These are phyloP conservation scores for Tylopilus sp. DNA, from an alignment of 768 basidiomycete genomes.

Conservation along the genomic window DNA sequence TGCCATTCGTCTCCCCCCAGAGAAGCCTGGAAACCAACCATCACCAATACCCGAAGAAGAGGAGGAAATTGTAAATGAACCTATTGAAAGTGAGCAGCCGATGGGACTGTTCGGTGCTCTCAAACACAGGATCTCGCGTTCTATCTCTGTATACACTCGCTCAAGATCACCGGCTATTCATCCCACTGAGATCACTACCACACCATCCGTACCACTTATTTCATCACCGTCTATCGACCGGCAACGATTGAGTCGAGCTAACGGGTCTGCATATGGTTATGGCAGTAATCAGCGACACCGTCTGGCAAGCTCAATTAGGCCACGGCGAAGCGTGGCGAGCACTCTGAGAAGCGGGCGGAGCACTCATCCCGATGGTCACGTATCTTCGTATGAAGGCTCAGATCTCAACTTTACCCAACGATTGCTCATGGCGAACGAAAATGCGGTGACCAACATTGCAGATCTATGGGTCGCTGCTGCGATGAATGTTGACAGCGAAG, in stretches of 20 bases:
- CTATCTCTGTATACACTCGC: constrained; percentile 59
- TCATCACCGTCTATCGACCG: constrained; percentile 40
- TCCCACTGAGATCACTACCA: constrained; percentile 28
- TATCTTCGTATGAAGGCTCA: constrained; percentile 39
- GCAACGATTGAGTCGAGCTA: constrained; percentile 51
- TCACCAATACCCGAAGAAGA: constrained; percentile 69
- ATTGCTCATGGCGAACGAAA: constrained; percentile 89
- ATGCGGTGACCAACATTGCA: constrained; percentile 90
- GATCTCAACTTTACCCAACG: constrained; percentile 88
- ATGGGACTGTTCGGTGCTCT: constrained; percentile 38
- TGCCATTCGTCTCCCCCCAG: constrained; percentile 75
- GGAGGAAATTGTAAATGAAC: constrained; percentile 47
- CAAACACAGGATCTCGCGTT: constrained; percentile 48
- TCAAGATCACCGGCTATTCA: constrained; percentile 45
- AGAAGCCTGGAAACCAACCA: constrained; percentile 54
- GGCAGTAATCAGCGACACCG: constrained; percentile 51
- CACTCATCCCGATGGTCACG: constrained; percentile 41
- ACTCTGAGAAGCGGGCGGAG: constrained; percentile 50
- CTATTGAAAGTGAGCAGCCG: constrained; percentile 40
- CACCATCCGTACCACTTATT: constrained; percentile 45
- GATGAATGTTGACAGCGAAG: constrained; percentile 90
- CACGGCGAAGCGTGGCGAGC: constrained; percentile 52
- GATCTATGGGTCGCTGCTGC: constrained; percentile 98
- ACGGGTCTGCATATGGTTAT: constrained; percentile 83
- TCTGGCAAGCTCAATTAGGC: constrained; percentile 46